Percentiles rank a stretch among this genome's conserved stretches.
Evolutionary conservation across 768 basidiomycete genomes (phyloP).

Genomic region (Boletus rex-veris): DNA sequence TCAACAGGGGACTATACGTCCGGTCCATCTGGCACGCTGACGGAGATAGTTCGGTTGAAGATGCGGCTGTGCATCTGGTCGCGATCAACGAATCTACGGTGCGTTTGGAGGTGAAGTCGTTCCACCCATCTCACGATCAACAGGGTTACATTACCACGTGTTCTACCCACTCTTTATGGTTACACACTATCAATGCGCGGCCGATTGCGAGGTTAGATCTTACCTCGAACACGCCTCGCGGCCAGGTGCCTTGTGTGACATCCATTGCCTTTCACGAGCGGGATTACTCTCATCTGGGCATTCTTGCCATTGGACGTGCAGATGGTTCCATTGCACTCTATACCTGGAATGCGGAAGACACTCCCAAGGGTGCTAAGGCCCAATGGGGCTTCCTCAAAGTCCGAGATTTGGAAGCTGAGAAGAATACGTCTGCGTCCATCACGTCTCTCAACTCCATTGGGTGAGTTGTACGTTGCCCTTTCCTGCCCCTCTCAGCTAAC

Average conservation of each 20-base stretch:
- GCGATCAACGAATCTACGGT: slow-evolving; percentile 88
- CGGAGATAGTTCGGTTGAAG: slow-evolving; percentile 21
- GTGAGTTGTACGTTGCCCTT: slow-evolving; percentile 37
- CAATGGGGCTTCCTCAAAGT: slow-evolving; percentile 73
- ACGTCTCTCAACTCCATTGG: slow-evolving; percentile 82
- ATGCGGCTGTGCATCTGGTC: slow-evolving; percentile 56
- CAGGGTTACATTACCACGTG: slow-evolving; percentile 90
- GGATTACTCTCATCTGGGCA: slow-evolving; percentile 74
- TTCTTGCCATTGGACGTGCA: slow-evolving; percentile 76
- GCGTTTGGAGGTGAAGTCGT: slow-evolving; percentile 25
- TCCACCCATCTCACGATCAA: neutral
- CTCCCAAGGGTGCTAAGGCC: slow-evolving; percentile 61
- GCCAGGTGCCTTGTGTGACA: slow-evolving; percentile 53
- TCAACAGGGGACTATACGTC: slow-evolving; percentile 79
- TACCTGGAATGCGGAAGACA: slow-evolving; percentile 80
- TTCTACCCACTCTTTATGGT: slow-evolving; percentile 62
- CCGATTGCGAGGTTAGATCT: slow-evolving; percentile 72
- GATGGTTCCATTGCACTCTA: slow-evolving; percentile 77
- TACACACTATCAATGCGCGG: slow-evolving; percentile 86
- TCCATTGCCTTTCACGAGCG: slow-evolving; percentile 86
- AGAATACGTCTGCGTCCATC: slow-evolving; percentile 41
- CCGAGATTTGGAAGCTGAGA: slow-evolving; percentile 59
- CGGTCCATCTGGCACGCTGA: slow-evolving; percentile 72
- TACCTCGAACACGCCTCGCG: slow-evolving; percentile 39
- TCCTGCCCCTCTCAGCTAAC: neutral